Evolutionary conservation across 176 grass and related monocot genomes (phyloP).

Genomic region (Pontederia crassipes): DNA sequence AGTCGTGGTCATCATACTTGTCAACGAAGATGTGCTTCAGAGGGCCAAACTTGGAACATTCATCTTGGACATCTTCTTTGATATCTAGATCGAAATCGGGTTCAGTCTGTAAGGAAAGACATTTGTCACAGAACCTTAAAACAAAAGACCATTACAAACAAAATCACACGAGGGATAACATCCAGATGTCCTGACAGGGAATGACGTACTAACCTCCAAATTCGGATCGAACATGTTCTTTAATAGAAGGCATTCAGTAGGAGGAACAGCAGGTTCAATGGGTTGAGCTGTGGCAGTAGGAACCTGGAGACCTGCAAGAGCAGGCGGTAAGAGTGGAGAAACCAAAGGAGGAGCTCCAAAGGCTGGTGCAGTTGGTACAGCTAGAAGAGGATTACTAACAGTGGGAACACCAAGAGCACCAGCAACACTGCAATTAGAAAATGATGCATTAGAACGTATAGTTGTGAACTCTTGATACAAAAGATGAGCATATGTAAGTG

Average conservation of each 20-base stretch:
- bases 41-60: conserved; percentile 14
- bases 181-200: neutral
- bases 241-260: conserved; percentile 15
- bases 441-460: too few species aligned
- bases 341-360: neutral
- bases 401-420: conserved; percentile 14
- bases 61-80: conserved; percentile 21
- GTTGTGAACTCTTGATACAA: too few species aligned
- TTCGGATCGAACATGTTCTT: conserved; percentile 23
- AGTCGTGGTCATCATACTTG: neutral
- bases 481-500: too few species aligned
- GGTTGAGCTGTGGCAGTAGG: neutral
- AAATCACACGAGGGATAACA: neutral
- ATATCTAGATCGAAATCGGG: conserved; percentile 23
- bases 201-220: conserved; percentile 5
- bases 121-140: neutral
- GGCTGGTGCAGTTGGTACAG: conserved; percentile 1
- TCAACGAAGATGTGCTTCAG: conserved; percentile 13
- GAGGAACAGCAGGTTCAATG: neutral
- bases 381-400: conserved; percentile 1
- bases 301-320: neutral
- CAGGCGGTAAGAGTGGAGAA: neutral
- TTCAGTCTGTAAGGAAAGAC: neutral
- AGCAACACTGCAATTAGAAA: conserved; percentile 1
- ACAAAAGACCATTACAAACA: neutral